Percentiles rank a stretch among this genome's conserved stretches.
These are phyloP conservation scores for Elongisporangium anandrum DNA, from an alignment of 352 stramenopile species.

Conservation along the genomic window DNA sequence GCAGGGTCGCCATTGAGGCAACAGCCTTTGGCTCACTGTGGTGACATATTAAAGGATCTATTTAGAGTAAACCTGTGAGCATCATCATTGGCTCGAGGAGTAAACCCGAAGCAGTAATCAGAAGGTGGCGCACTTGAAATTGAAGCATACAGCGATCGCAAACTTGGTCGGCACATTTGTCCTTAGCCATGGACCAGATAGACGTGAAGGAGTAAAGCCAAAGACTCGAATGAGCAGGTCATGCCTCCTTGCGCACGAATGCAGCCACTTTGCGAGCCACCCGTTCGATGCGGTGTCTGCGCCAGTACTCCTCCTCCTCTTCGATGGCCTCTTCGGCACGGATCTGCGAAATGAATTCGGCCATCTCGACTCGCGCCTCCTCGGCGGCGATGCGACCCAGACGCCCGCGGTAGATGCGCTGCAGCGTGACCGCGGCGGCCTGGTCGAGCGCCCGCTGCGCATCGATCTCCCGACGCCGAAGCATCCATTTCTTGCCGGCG, in stretches of 20 bases:
- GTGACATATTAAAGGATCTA: background rate
- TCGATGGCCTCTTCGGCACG: constrained; percentile 87
- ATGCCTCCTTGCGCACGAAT: constrained; percentile 64
- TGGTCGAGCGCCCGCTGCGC: constrained; percentile 70
- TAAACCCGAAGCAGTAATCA: no score
- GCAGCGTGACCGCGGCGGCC: constrained; percentile 77
- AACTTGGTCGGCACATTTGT: no score
- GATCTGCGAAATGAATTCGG: constrained; percentile 91
- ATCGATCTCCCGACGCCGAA: constrained; percentile 83
- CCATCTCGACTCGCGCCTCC: constrained; percentile 85
- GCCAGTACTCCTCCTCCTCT: constrained; percentile 85
- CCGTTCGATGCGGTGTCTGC: constrained; percentile 45
- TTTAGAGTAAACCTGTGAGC: background rate
- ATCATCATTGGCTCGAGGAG: background rate
- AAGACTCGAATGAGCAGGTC: background rate
- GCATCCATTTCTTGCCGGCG: constrained; percentile 78
- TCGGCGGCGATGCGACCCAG: constrained; percentile 79
- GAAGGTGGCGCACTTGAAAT: no score
- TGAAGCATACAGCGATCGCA: no score
- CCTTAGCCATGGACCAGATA: no score
- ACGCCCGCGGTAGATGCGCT: constrained; percentile 85
- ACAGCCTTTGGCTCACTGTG: no score
- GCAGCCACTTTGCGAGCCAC: constrained; percentile 42
- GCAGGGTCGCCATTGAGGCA: no score
- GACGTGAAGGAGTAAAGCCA: no score